Base-by-base conservation (phyloP, 2,329 filamentous ascomycete species). In the Hawksworthiomyces lignivorus region DNA sequence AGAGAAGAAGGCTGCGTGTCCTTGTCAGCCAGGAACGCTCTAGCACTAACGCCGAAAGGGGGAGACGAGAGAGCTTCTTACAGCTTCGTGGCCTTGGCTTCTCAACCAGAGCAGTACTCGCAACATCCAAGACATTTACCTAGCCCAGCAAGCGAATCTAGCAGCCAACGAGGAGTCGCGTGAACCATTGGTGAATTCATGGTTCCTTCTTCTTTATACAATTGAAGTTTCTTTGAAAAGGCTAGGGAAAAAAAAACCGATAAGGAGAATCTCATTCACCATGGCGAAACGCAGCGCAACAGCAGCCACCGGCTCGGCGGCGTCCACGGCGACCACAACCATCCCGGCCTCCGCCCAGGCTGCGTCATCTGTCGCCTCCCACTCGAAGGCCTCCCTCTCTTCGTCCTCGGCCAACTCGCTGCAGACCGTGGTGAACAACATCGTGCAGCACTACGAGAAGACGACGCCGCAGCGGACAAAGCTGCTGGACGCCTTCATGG, bases 401-500 rank as follows among this genome's bases (percentile, higher is more conserved):
- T 14, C 34, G 12, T 26, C 39, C 3, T 30, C 20, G 28, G 15
- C 20, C 21, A 27, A 26, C 17, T 30, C 28, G 4, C 31, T 36
- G 64, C 59, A 70, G 56, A 70, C 82, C 55, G 84, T 94, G 50
- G 68, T 81, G 32, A 54, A 72, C 43, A 80, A 80, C 57, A 72
- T 96, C 52, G 84, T 82, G 75, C 69, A 80, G 54, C 80, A 87
- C 63, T 98, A 98, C 65, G 62, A 82, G 42, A 69, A 82, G 52
- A 74, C 80, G 53, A 98, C 92, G 33, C 81, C 90, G 35, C 89
- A 95, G 72, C 80, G 90, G 49, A 90, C 84, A 36, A 92, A 94
- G 75, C 76, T 98, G 48, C 75, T 97, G 48, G 92, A 98, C 62
- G 76, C 77, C 27, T 98, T 98, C 63, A 81, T 98, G 77, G 77